These are phyloP conservation scores for Starmerella apis DNA, from an alignment of 805 yeast species.

Conservation along the genomic window DNA sequence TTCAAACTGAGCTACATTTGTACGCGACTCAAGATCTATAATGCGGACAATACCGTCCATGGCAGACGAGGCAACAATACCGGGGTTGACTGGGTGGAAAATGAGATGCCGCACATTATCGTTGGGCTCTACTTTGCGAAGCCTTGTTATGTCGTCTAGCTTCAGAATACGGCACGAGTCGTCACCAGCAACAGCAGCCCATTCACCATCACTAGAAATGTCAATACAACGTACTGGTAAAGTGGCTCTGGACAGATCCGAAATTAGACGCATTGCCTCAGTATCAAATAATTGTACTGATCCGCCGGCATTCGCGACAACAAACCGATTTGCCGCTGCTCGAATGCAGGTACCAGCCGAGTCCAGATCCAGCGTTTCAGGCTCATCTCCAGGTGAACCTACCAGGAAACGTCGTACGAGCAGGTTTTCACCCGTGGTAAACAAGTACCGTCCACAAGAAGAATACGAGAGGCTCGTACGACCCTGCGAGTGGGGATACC, in stretches of 20 bases:
- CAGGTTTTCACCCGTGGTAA: conserved; percentile 32
- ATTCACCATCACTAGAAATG: conserved; percentile 32
- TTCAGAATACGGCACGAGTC: conserved; percentile 30
- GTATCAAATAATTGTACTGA: conserved; percentile 28
- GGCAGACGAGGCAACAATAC: conserved; percentile 28
- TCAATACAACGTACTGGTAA: conserved; percentile 31
- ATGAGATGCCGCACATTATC: conserved; percentile 43
- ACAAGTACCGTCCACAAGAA: conserved; percentile 29
- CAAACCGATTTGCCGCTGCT: conserved; percentile 28
- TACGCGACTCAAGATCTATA: conserved; percentile 21
- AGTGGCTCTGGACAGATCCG: conserved; percentile 26
- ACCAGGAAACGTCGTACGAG: conserved; percentile 31
- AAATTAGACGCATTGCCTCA: conserved; percentile 19
- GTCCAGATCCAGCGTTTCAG: conserved; percentile 29
- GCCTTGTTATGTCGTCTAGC: conserved; percentile 31
- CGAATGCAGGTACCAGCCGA: conserved; percentile 26
- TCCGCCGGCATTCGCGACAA: conserved; percentile 40
- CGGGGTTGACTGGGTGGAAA: conserved; percentile 29
- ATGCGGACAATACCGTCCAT: conserved; percentile 32
- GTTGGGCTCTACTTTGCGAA: conserved; percentile 35
- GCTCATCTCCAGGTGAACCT: conserved; percentile 27
- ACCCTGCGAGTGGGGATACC: conserved; percentile 33
- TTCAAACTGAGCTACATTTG: conserved; percentile 25
- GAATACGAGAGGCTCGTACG: conserved; percentile 30
- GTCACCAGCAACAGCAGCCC: conserved; percentile 33